Percentiles rank a stretch among this genome's conserved stretches.
Evolutionary conservation across 2,329 filamentous ascomycete species (phyloP).

Genomic region (Sarocladium kiliense): DNA sequence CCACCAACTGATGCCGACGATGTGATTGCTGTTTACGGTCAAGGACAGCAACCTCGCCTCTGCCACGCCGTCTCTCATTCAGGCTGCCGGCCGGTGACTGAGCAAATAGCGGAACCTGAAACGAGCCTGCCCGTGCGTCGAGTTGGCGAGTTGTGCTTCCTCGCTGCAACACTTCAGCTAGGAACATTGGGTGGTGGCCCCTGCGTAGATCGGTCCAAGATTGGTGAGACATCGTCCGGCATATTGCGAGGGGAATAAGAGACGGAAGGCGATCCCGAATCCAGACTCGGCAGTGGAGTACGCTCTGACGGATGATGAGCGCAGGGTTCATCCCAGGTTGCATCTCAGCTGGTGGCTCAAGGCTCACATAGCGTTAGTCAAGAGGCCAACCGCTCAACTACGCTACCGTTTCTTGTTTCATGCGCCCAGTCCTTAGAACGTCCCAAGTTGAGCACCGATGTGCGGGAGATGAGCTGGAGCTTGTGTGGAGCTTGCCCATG

Average conservation of each 20-base stretch:
- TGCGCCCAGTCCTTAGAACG: not conserved
- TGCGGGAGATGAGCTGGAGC: not conserved
- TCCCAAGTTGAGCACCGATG: not conserved
- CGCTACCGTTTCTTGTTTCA: constrained; percentile 4
- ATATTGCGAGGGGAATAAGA: not conserved
- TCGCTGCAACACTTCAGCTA: not conserved
- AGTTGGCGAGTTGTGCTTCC: not conserved
- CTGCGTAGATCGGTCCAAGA: constrained; percentile 4
- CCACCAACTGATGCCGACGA: not conserved
- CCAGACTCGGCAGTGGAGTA: not conserved
- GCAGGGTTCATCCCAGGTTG: constrained; percentile 1
- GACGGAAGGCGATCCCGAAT: not conserved
- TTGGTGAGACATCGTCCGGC: constrained; percentile 4
- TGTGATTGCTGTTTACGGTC: not conserved
- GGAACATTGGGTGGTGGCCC: constrained; percentile 2
- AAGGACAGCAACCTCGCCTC: not conserved
- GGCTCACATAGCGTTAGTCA: not conserved
- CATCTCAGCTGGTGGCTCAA: not conserved
- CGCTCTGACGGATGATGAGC: not conserved
- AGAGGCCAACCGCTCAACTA: not conserved
- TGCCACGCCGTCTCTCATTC: not conserved
- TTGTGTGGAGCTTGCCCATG: not conserved
- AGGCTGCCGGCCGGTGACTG: not conserved
- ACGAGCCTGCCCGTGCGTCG: not conserved
- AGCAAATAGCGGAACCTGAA: constrained; percentile 2